Conservation (phyloP, 768 basidiomycete species). For the Pulveroboletus frians region DNA sequence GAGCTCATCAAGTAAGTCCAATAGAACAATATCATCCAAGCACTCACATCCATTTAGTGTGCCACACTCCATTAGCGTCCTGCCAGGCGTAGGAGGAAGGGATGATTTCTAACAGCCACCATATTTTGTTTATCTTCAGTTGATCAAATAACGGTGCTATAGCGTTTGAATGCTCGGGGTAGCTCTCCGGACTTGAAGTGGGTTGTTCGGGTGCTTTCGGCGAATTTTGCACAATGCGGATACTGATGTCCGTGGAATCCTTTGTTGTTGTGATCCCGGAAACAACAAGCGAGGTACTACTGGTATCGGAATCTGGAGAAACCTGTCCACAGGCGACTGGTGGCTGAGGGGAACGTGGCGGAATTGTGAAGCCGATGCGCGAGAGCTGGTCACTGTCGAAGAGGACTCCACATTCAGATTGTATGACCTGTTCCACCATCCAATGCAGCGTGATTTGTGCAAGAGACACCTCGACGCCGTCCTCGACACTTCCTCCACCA, state of each 20-base stretch:
- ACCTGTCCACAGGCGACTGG: neutral
- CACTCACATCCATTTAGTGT: slow-evolving; percentile 49
- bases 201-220: neutral
- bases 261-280: neutral
- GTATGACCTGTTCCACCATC: slow-evolving; percentile 69
- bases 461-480: slow-evolving; percentile 39
- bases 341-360: slow-evolving; percentile 3
- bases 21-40: neutral
- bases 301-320: neutral
- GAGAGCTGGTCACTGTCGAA: slow-evolving; percentile 50
- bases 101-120: slow-evolving; percentile 74
- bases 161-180: slow-evolving; percentile 26
- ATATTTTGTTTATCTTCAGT: slow-evolving; percentile 39
- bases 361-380: slow-evolving; percentile 34
- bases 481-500: slow-evolving; percentile 56
- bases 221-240: neutral
- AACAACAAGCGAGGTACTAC: neutral
- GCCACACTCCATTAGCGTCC: slow-evolving; percentile 51
- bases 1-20: neutral
- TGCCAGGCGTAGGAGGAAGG: slow-evolving; percentile 54
- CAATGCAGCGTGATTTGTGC: slow-evolving; percentile 64
- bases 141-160: slow-evolving; percentile 51
- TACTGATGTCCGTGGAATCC: neutral
- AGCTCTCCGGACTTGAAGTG: neutral
- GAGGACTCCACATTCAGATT: slow-evolving; percentile 51